Percentiles rank a stretch among this genome's conserved stretches.
These are phyloP conservation scores for Microbotryomycetes sp. DNA, from an alignment of 1,284 basidiomycete genomes.

Conservation along the genomic window DNA sequence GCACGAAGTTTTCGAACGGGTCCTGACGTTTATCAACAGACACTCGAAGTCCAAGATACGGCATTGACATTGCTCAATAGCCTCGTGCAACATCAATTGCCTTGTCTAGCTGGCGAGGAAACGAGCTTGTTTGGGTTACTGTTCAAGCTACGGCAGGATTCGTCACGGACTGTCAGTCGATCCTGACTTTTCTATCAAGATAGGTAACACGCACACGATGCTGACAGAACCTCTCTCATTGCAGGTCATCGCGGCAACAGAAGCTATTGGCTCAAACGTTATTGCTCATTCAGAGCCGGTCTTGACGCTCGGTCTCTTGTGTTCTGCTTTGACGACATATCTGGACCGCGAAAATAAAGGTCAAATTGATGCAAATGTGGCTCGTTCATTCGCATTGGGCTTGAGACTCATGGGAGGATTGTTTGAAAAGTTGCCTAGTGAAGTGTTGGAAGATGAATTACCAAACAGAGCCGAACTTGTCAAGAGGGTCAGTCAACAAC, in stretches of 20 bases:
- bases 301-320: constrained; percentile 71
- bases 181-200: neutral
- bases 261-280: constrained; percentile 42
- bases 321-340: constrained; percentile 60
- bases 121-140: constrained; percentile 20
- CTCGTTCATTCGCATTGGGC: constrained; percentile 65
- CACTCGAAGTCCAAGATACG: constrained; percentile 8
- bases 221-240: constrained; percentile 57
- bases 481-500: constrained; percentile 53
- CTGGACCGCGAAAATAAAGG: constrained; percentile 46
- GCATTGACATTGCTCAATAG: constrained; percentile 21
- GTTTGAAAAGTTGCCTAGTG: constrained; percentile 64
- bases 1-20: too few species aligned
- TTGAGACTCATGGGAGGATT: constrained; percentile 72
- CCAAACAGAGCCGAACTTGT: constrained; percentile 63
- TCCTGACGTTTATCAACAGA: too few species aligned
- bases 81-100: constrained; percentile 31
- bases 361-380: constrained; percentile 45
- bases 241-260: constrained; percentile 62
- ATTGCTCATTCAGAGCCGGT: constrained; percentile 65
- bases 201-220: constrained; percentile 52
- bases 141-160: constrained; percentile 21
- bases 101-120: constrained; percentile 24
- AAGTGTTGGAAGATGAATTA: constrained; percentile 75
- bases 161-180: constrained; percentile 13